Percentiles rank a stretch among this genome's conserved stretches.
These are phyloP conservation scores for Pelargonium myrrhifolium DNA, from an alignment of 441 rosid genomes.

Conservation along the genomic window DNA sequence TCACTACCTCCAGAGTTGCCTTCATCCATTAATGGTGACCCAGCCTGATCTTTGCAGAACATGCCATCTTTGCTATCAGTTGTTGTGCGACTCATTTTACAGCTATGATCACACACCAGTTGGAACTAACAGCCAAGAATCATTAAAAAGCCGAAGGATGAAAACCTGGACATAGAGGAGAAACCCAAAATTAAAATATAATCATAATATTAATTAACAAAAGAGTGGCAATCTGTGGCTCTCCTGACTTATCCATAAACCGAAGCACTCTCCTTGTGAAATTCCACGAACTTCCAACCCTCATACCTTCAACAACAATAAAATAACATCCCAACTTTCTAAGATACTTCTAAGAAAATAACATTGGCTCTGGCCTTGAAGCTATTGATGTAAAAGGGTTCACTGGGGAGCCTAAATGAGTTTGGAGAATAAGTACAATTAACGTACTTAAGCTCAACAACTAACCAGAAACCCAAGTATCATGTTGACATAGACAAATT, in stretches of 20 bases:
- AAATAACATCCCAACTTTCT: not conserved
- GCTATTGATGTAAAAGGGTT: not conserved
- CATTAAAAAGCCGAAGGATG: constrained; percentile 30
- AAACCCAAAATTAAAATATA: constrained; percentile 16
- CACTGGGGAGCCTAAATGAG: not conserved
- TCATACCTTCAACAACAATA: not conserved
- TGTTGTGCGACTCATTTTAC: constrained; percentile 54
- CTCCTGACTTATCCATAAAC: not conserved
- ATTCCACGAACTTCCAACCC: not conserved
- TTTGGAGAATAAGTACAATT: constrained; percentile 13
- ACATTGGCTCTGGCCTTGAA: no score
- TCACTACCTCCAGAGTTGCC: constrained; percentile 37
- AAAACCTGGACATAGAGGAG: constrained; percentile 28
- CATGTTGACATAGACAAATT: constrained; percentile 12
- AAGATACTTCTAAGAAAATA: not conserved
- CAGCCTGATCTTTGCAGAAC: constrained; percentile 43
- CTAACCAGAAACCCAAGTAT: constrained; percentile 12
- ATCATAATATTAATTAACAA: constrained; percentile 8
- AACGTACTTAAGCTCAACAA: constrained; percentile 14
- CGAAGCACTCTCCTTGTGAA: no score
- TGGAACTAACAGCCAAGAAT: constrained; percentile 33
- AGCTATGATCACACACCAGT: constrained; percentile 29
- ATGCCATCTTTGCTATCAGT: constrained; percentile 52
- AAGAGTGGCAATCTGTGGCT: not conserved
- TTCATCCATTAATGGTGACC: constrained; percentile 44